Conservation (phyloP, 2,329 filamentous ascomycete species). For the Dothistroma pini region DNA sequence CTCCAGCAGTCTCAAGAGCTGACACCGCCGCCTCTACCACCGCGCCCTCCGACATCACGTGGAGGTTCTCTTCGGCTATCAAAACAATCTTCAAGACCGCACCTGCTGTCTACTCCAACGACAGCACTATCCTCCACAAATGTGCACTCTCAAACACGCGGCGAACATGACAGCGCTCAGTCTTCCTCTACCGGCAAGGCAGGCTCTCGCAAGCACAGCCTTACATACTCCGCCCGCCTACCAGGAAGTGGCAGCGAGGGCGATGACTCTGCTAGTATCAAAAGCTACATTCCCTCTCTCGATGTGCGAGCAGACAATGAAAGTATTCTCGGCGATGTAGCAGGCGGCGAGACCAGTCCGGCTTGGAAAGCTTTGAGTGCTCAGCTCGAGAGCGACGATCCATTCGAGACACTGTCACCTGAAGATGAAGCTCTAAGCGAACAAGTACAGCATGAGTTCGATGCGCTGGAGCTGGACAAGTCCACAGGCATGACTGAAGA, state of each 20-base stretch:
- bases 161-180: conserved; percentile 44
- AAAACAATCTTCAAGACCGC: conserved; percentile 37
- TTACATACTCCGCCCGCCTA: conserved; percentile 40
- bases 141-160: conserved; percentile 70
- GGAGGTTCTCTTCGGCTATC: conserved; percentile 32
- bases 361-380: conserved; percentile 66
- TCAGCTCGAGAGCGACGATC: conserved; percentile 55
- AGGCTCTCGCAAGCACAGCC: conserved; percentile 40
- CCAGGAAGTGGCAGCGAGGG: conserved; percentile 51
- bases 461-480: conserved; percentile 57
- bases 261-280: conserved; percentile 63
- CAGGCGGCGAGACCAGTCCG: conserved; percentile 60
- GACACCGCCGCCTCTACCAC: conserved; percentile 38
- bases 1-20: conserved; percentile 30
- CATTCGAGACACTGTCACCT: conserved; percentile 55
- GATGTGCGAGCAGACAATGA: conserved; percentile 69
- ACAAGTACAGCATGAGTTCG: conserved; percentile 74
- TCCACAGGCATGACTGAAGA: conserved; percentile 57
- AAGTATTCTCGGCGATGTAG: conserved; percentile 72
- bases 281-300: conserved; percentile 62
- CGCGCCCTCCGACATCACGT: conserved; percentile 29
- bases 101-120: conserved; percentile 63
- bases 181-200: conserved; percentile 32
- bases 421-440: conserved; percentile 52
- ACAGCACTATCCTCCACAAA: conserved; percentile 81